Conservation (phyloP, 768 basidiomycete genomes). For the Boletus huronensis region DNA sequence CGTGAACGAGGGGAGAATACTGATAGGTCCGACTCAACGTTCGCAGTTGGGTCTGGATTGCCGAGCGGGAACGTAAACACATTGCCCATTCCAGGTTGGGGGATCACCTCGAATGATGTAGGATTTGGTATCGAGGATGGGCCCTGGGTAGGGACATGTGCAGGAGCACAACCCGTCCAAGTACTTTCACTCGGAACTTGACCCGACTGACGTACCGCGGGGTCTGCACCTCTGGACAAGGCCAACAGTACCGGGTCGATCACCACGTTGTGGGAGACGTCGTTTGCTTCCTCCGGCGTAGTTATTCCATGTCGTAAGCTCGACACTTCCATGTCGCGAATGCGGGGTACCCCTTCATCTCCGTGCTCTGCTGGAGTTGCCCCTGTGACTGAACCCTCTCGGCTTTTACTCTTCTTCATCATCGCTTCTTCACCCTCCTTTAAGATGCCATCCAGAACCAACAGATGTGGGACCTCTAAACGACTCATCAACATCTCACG, state of each 20-base stretch:
- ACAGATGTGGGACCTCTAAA: constrained; percentile 31
- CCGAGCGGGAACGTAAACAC: not conserved
- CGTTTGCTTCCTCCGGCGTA: not conserved
- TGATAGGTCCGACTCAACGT: constrained; percentile 15
- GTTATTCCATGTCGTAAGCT: not conserved
- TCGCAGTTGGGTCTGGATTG: not conserved
- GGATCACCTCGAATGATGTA: not conserved
- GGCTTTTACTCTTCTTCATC: constrained; percentile 3
- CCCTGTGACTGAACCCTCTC: constrained; percentile 6
- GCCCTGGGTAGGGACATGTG: not conserved
- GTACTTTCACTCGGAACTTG: not conserved
- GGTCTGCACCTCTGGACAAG: constrained; percentile 18
- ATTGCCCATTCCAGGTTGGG: not conserved
- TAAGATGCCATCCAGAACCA: constrained; percentile 36
- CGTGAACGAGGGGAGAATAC: constrained; percentile 46
- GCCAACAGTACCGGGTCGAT: constrained; percentile 34
- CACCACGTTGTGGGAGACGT: constrained; percentile 4
- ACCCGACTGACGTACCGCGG: not conserved
- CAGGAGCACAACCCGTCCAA: not conserved
- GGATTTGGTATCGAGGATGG: not conserved
- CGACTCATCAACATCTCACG: constrained; percentile 28
- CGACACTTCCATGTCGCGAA: not conserved
- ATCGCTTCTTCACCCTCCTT: constrained; percentile 28
- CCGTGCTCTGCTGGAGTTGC: not conserved
- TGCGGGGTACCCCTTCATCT: constrained; percentile 2